Conservation (phyloP, 192 early-diverging fungal genomes). For the Entomortierella lignicola region DNA sequence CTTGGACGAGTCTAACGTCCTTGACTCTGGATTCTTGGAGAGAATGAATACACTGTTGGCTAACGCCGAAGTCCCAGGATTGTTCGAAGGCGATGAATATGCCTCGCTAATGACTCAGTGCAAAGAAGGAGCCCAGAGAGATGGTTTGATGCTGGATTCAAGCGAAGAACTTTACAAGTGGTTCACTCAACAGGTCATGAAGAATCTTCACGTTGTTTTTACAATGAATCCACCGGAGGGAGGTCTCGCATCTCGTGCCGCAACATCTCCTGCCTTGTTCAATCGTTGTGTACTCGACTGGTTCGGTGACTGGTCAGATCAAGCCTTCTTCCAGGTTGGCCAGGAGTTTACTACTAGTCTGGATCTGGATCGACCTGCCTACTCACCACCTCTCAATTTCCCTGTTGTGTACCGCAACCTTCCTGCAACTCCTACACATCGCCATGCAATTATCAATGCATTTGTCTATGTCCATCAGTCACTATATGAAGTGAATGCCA, state of each 20-base stretch:
- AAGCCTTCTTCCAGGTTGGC: slow-evolving; percentile 98
- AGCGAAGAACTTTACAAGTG: slow-evolving; percentile 96
- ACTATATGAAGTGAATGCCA: slow-evolving; percentile 85
- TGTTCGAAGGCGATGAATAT: slow-evolving; percentile 99
- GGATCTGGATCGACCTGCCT: slow-evolving; percentile 84
- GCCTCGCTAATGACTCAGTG: slow-evolving; percentile 93
- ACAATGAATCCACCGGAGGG: slow-evolving; percentile 99
- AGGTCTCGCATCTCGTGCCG: slow-evolving; percentile 90
- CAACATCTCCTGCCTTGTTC: slow-evolving; percentile 99
- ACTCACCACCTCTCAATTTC: slow-evolving; percentile 75
- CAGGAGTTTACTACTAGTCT: slow-evolving; percentile 93
- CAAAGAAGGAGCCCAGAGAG: slow-evolving; percentile 92
- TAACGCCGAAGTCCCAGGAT: slow-evolving; percentile 97
- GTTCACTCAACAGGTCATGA: slow-evolving; percentile 97
- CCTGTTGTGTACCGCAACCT: slow-evolving; percentile 82
- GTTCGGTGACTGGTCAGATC: slow-evolving; percentile 99
- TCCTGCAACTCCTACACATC: slow-evolving; percentile 75
- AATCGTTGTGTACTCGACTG: slow-evolving; percentile 99
- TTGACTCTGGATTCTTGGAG: slow-evolving; percentile 97
- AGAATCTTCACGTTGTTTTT: slow-evolving; percentile 98
- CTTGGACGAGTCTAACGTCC: slow-evolving; percentile 97
- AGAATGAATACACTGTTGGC: slow-evolving; percentile 99
- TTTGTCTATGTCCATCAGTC: slow-evolving; percentile 96
- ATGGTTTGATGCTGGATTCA: slow-evolving; percentile 94
- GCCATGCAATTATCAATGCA: slow-evolving; percentile 89